phyloP scores from a whole-genome alignment of 768 basidiomycete species.

The Leccinum sublutescens region DNA sequence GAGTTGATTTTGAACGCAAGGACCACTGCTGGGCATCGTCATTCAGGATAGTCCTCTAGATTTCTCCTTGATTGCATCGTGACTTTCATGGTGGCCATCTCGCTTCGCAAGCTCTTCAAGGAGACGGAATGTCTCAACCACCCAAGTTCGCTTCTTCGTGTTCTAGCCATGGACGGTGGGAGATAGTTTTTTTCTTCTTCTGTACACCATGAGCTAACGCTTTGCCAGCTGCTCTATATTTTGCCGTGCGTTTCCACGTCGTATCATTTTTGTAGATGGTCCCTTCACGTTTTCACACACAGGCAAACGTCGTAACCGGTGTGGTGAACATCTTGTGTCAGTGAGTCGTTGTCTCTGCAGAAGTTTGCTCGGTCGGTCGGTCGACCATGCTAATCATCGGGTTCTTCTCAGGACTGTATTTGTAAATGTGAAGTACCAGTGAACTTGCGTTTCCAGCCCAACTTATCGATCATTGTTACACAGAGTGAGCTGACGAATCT shows the following conservation, averaged over 20 bases:
- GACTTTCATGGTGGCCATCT: neutral
- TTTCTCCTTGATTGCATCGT: neutral
- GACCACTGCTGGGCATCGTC: neutral
- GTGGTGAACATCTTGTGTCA: neutral
- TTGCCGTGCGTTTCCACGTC: neutral
- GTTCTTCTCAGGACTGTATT: neutral
- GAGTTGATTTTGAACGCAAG: neutral
- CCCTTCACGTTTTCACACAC: neutral
- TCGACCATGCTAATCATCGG: neutral
- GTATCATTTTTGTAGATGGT: neutral
- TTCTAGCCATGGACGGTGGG: slow-evolving; percentile 10
- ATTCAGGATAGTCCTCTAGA: neutral
- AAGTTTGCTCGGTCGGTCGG: neutral
- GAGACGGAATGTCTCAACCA: neutral
- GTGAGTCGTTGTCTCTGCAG: neutral
- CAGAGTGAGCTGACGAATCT: slow-evolving; percentile 4
- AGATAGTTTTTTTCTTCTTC: neutral
- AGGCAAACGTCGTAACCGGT: neutral
- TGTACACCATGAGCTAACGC: neutral
- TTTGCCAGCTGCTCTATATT: neutral
- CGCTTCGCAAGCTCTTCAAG: slow-evolving; percentile 3
- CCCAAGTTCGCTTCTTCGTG: neutral
- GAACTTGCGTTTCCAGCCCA: neutral
- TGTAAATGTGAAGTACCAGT: neutral
- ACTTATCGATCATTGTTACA: neutral